Base-by-base conservation (phyloP, 192 early-diverging fungal genomes). In the Radiomyces spectabilis region DNA sequence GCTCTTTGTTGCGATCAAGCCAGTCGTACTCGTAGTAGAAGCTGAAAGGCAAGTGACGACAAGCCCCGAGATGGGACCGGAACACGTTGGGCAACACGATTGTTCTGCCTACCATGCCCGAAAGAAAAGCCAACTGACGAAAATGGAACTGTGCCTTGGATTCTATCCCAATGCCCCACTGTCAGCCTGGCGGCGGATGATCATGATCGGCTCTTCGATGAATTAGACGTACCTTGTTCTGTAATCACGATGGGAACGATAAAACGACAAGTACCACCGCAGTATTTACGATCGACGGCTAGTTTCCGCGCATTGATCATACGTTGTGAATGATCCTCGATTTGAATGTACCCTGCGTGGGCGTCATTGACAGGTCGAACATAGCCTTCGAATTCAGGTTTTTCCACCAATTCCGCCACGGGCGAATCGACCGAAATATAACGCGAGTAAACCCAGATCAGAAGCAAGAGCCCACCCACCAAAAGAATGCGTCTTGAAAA, bases 91-190 rank as follows among this genome's bases (percentile, higher is more conserved):
- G 66, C n/a, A 73, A 34, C 9, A 73, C 62, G n/a, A 73, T 69
- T 1, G 58, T 73, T 9, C 71, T 57, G 25, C 58, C 39, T 12
- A 73, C 22, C 10, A 19, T 43, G 10, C 58, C 66, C 5, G 71
- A 41, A 4, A 73, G 10, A 32, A 61, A 60, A 6, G 63, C 53
- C 21, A 73, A 24, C 44, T 68, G 63, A 19, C 61, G 41, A 37
- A 73, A 73, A 33, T 73, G 71, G n/a, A 61, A 22, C 30, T 73
- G 66, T 3, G 71, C 71, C 38, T 73, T 65, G 13, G 71, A 65
- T 73, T 73, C 71, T 72, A 41, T 35, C 13, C 33, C 5, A 48
- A 22, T 30, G 24, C 5, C 13, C 30, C 15, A 43, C 41, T 5
- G 9, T 43, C 4, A 13, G 7, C 24, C 5, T 13, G 5, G 24